These are phyloP conservation scores for Fusarium dimerum DNA, from an alignment of 2,329 filamentous ascomycete genomes.

Conservation along the genomic window DNA sequence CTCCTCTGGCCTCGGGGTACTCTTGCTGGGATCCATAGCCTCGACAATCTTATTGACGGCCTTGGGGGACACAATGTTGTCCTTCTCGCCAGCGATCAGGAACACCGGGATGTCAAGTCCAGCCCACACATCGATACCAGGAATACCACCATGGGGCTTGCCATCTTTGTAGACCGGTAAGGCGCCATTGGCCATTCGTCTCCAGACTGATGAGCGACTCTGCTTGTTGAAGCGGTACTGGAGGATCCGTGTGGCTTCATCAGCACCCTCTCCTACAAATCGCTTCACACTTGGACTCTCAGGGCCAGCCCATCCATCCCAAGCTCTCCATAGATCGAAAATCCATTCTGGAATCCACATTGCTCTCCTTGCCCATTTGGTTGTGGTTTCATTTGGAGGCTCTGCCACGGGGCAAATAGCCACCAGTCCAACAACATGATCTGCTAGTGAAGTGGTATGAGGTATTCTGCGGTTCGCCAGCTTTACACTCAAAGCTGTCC, in stretches of 20 bases:
- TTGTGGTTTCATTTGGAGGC: conserved; percentile 54
- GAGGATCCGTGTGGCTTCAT: conserved; percentile 64
- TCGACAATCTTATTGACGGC: conserved; percentile 69
- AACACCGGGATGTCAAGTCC: conserved; percentile 73
- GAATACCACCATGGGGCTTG: conserved; percentile 61
- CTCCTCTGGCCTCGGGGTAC: conserved; percentile 13
- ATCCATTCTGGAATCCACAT: conserved; percentile 69
- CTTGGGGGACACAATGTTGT: conserved; percentile 71
- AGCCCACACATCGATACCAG: conserved; percentile 71
- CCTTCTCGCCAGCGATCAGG: conserved; percentile 75
- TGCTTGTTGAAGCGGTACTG: conserved; percentile 80
- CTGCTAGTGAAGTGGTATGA: conserved; percentile 53
- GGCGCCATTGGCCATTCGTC: conserved; percentile 74
- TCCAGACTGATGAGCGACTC: conserved; percentile 79
- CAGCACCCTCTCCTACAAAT: conserved; percentile 70
- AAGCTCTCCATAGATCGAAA: conserved; percentile 75
- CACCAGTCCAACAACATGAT: conserved; percentile 73
- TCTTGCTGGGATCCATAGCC: conserved; percentile 34
- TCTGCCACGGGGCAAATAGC: conserved; percentile 78
- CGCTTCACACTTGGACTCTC: conserved; percentile 77
- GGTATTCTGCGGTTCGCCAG: conserved; percentile 55
- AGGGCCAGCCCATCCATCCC: conserved; percentile 77
- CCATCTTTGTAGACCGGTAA: conserved; percentile 62
- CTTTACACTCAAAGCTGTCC: conserved; percentile 73
- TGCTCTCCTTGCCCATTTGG: conserved; percentile 52